Base-by-base conservation (phyloP, 169 alveolate species). In the Eimeria maxima region DNA sequence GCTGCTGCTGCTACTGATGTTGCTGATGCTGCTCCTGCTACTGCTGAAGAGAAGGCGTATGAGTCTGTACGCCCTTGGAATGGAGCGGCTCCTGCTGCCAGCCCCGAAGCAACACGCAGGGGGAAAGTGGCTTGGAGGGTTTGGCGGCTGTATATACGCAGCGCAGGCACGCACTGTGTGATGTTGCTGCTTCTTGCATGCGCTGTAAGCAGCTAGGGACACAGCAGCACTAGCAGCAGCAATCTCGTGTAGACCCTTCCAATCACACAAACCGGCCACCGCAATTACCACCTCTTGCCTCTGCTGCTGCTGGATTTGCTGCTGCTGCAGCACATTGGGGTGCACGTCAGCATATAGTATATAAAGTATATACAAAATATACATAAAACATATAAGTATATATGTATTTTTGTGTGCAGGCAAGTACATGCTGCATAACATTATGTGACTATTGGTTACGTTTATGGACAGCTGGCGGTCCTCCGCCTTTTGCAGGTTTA, bases 111-210 rank as follows among this genome's bases (percentile, higher is more conserved):
- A 16, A 80, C 90, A 24, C 29, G 90, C 8, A 80, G 69, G 53
- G 90, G 90, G n/a, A 7, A 50, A 47, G 90, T 80, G 4, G 33
- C 90, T 8, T 80, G 90, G 90, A 13, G 90, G 14, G 90, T 80
- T 14, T 80, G 90, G 90, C 65, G 90, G 42, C 90, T 80, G 27
- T 80, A 80, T 45, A 80, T 80, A 63, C 90, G 90, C 90, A 80
- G 90, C 44, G 90, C 90, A 22, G 90, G 90, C 44, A 45, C 55
- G 24, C 90, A 80, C 90, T 45, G 45, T 24, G 69, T 80, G 90
- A 8, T 50, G 45, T 45, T 80, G 90, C 71, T 80, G 71, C 69
- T 14, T 5, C 57, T 50, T 50, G 57, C 57, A 50, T 50, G 57
- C 57, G 57, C 57, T 11, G 90, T 80, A 44, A 80, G 90, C 90